These are phyloP conservation scores for Hemisphaericaspora nanyangensis DNA, from an alignment of 805 yeast species.

Conservation along the genomic window DNA sequence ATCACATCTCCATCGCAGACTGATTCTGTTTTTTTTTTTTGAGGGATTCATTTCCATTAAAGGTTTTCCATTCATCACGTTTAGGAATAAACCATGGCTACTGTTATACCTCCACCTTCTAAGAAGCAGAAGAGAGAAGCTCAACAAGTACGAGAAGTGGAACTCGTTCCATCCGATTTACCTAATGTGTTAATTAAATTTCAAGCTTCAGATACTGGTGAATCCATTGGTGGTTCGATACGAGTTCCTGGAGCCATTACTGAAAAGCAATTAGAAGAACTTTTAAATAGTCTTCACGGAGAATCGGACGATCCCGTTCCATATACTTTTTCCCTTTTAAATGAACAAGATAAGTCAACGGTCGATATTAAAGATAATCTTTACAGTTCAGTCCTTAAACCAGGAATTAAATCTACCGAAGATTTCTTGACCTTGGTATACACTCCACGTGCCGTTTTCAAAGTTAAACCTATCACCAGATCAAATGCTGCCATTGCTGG, in stretches of 20 bases:
- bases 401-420: conserved; percentile 85
- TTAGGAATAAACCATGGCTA: conserved; percentile 91
- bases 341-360: conserved; percentile 40
- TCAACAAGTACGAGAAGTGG: conserved; percentile 74
- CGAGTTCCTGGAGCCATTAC: conserved; percentile 89
- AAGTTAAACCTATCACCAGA: conserved; percentile 86
- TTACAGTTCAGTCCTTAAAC: conserved; percentile 77
- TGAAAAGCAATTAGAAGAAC: conserved; percentile 82
- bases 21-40: too few relatives aligned
- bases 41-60: too few relatives aligned
- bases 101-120: conserved; percentile 88
- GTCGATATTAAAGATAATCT: conserved; percentile 76
- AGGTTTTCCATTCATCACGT: too few relatives aligned
- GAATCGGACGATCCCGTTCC: conserved; percentile 83
- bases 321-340: conserved; percentile 71
- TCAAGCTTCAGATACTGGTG: conserved; percentile 93
- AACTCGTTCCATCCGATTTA: conserved; percentile 67
- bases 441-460: conserved; percentile 93
- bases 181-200: conserved; percentile 87
- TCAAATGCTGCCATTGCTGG: conserved; percentile 92
- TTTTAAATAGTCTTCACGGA: conserved; percentile 74
- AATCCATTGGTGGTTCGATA: conserved; percentile 73
- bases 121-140: conserved; percentile 83
- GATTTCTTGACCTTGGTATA: conserved; percentile 87
- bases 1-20: not conserved